Evolutionary conservation across 169 alveolate species (phyloP), one percentile per base, ranked within the genome.

Genomic region (Plasmodium adleri): DNA sequence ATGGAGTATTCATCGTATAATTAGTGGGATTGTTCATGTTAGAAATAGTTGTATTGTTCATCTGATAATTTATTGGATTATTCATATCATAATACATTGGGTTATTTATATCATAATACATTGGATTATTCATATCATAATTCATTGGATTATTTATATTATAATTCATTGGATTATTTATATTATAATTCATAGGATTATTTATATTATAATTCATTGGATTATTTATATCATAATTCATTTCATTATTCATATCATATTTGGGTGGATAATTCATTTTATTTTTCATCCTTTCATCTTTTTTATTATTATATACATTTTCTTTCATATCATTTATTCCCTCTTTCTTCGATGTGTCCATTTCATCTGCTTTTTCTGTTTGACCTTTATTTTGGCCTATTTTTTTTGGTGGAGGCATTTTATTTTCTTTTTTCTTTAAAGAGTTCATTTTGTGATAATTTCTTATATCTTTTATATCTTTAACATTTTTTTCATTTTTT

Each of bases 391-490:
- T 4, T 32, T 32, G 45, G 24, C 4, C 59, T 13, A n/a, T 58
- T 58, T 59, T 78, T 74, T 60, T 71, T 78, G 4, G n/a, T 56
- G 78, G 78, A 28, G 75, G 76, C 5, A 52, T 22, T 62, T 64
- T 78, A 50, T 78, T 66, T 13, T 66, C 28, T 49, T 80, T 66
- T 67, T 52, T 39, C 22, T 32, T 43, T 6, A 62, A 62, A 72
- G 49, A 43, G 10, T 10, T 63, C 68, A 58, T 56, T 3, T 43
- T 52, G 24, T 60, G 45, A 45, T 62, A 24, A 12, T 45, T 24
- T 32, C 45, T n/a, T 10, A 26, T 12, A 45, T 54, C 10, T 15
- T 52, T 32, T 1, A 28, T 72, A 43, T 39, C 54, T 32, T 72
- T 26, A 12, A 39, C 63, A 32, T 56, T 60, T 20, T 20, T 20